Evolutionary conservation across 2,329 filamentous ascomycete species (phyloP).

Genomic region (Pseudogymnoascus sp.): DNA sequence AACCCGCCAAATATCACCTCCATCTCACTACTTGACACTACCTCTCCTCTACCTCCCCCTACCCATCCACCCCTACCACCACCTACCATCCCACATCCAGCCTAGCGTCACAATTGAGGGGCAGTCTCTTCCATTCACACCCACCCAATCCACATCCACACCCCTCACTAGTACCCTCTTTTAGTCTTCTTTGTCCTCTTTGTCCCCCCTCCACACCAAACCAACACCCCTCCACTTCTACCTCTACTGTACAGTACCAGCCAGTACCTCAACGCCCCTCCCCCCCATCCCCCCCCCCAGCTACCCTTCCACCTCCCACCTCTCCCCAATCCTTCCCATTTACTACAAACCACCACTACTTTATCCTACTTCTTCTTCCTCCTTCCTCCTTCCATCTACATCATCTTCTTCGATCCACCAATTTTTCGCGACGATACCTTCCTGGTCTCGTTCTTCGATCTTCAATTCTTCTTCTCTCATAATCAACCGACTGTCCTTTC

Average conservation of each 20-base stretch:
- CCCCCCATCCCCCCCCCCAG: not conserved
- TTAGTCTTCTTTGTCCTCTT: not conserved
- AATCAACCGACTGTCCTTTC: slow-evolving; percentile 25
- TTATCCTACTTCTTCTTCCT: slow-evolving; percentile 16
- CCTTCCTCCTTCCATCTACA: slow-evolving; percentile 11
- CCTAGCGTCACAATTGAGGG: not conserved
- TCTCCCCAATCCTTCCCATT: not conserved
- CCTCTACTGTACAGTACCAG: no score
- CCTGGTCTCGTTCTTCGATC: slow-evolving; percentile 14
- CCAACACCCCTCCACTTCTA: not conserved
- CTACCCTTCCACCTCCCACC: slow-evolving; percentile 9
- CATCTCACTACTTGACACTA: not conserved
- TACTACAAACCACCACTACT: not conserved
- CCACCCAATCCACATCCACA: not conserved
- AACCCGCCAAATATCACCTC: not conserved
- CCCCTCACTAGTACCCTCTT: not conserved
- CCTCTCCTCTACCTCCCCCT: not conserved
- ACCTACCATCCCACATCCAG: not conserved
- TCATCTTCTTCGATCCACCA: slow-evolving; percentile 15
- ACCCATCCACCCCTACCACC: not conserved
- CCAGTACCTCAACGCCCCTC: not conserved
- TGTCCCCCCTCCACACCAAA: not conserved
- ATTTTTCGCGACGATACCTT: slow-evolving; percentile 9
- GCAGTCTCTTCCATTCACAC: not conserved
- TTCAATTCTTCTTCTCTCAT: not conserved